A percentile compares a stretch with the other conserved stretches of the same genome.
These are phyloP conservation scores for Lecanicillium sp. DNA, from an alignment of 2,329 filamentous ascomycete species.

Conservation along the genomic window DNA sequence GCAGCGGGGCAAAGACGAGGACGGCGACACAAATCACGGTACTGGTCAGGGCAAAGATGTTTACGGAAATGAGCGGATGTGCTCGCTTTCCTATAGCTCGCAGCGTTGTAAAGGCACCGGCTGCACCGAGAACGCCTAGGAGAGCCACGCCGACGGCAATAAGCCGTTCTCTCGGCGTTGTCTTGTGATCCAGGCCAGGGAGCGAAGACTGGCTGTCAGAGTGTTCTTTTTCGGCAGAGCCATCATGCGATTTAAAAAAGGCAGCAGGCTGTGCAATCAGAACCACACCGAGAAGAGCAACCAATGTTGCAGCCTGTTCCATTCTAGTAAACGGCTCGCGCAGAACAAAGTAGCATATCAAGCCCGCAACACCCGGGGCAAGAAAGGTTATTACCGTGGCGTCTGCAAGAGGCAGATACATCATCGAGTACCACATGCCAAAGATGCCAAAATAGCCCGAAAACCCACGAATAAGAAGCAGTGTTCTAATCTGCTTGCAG, in stretches of 20 bases:
- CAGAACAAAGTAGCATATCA: constrained; percentile 66
- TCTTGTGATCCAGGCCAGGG: constrained; percentile 24
- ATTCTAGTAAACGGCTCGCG: constrained; percentile 70
- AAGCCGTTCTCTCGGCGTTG: constrained; percentile 57
- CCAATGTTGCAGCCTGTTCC: constrained; percentile 66
- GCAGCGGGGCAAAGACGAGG: constrained; percentile 43
- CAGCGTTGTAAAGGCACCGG: constrained; percentile 66
- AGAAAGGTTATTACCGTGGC: constrained; percentile 87
- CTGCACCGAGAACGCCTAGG: constrained; percentile 67
- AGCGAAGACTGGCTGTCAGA: constrained; percentile 12
- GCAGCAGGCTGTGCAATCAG: constrained; percentile 69
- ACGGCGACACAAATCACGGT: constrained; percentile 56
- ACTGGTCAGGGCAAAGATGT: constrained; percentile 69
- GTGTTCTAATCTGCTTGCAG: constrained; percentile 51
- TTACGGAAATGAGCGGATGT: constrained; percentile 77
- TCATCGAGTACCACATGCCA: constrained; percentile 58
- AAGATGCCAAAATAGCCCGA: constrained; percentile 72
- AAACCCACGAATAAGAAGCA: constrained; percentile 61
- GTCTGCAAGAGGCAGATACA: constrained; percentile 78
- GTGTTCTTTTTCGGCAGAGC: constrained; percentile 3
- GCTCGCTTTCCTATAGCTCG: constrained; percentile 72
- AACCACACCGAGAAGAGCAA: constrained; percentile 72
- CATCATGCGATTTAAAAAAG: constrained; percentile 32
- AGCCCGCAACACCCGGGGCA: constrained; percentile 68
- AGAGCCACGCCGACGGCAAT: constrained; percentile 63